These are phyloP conservation scores for Erigeron philadelphicus DNA, from an alignment of 140 eudicot genomes.

Conservation along the genomic window DNA sequence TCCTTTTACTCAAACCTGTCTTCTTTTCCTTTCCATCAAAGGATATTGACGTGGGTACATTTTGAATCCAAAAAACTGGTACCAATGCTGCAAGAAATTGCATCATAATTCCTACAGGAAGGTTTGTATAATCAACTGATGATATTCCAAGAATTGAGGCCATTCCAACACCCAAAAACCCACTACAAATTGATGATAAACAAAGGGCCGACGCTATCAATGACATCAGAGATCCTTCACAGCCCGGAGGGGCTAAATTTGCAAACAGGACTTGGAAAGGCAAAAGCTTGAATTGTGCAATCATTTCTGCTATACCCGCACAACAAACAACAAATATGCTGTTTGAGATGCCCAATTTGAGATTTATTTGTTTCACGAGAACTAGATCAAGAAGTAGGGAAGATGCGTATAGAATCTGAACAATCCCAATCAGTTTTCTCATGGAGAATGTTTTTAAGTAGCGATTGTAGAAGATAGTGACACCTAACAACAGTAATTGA, in stretches of 20 bases:
- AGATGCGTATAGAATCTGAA: constrained; percentile 56
- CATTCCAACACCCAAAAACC: constrained; percentile 78
- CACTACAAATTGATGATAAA: constrained; percentile 73
- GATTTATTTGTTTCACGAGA: constrained; percentile 64
- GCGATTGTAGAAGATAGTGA: constrained; percentile 57
- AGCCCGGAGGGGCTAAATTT: constrained; percentile 73
- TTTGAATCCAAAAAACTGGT: constrained; percentile 63
- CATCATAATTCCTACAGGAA: constrained; percentile 55
- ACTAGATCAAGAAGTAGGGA: constrained; percentile 78
- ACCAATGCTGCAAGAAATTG: constrained; percentile 77
- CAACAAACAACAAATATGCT: constrained; percentile 55
- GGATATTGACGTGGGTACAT: constrained; percentile 39
- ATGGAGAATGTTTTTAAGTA: constrained; percentile 53
- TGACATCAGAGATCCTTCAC: constrained; percentile 91
- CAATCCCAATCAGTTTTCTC: constrained; percentile 47
- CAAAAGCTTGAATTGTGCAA: constrained; percentile 71
- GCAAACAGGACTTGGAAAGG: constrained; percentile 85
- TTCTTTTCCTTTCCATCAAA: constrained; percentile 44
- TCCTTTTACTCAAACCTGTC: constrained; percentile 55
- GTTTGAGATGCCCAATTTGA: constrained; percentile 61
- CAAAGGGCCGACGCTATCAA: constrained; percentile 79
- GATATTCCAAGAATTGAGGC: constrained; percentile 79
- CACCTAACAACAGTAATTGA: constrained; percentile 54
- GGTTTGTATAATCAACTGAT: constrained; percentile 54
- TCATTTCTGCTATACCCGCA: constrained; percentile 75